Evolutionary conservation across 768 basidiomycete species (phyloP).

Genomic region (Tylopilus vinaceipallidus): DNA sequence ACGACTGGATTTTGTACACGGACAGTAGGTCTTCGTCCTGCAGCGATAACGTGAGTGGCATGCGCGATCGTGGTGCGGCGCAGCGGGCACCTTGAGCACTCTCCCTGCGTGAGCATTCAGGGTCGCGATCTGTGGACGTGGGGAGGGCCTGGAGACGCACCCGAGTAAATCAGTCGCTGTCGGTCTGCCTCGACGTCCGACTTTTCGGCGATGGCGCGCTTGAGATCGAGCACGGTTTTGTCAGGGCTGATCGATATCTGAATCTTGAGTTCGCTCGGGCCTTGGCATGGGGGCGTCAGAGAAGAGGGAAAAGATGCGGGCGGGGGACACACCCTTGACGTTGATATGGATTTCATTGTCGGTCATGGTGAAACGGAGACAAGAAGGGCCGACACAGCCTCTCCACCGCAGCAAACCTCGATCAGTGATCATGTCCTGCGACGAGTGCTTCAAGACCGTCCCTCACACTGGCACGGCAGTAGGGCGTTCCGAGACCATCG

Average conservation of each 20-base stretch:
- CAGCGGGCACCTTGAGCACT: conserved; percentile 60
- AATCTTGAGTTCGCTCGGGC: conserved; percentile 91
- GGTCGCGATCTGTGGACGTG: background rate
- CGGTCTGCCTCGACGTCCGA: conserved; percentile 83
- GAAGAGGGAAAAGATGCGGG: too few species aligned
- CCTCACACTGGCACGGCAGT: conserved; percentile 50
- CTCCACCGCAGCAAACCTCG: background rate
- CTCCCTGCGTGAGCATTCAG: conserved; percentile 44
- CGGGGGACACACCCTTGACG: conserved; percentile 55
- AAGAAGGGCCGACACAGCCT: conserved; percentile 9
- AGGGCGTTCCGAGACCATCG: conserved; percentile 33
- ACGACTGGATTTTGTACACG: conserved; percentile 86
- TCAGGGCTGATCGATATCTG: conserved; percentile 77
- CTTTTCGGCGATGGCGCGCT: conserved; percentile 82
- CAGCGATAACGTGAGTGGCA: conserved; percentile 6
- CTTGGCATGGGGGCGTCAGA: too few species aligned
- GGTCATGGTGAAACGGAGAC: conserved; percentile 44
- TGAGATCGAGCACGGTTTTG: conserved; percentile 89
- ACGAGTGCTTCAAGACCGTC: conserved; percentile 53
- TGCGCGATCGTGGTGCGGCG: background rate
- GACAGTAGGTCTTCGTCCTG: conserved; percentile 83
- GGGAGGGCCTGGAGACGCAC: conserved; percentile 37
- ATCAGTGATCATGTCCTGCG: conserved; percentile 38
- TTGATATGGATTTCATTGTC: conserved; percentile 63
- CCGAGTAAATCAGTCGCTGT: conserved; percentile 92